Percentiles rank a stretch among this genome's conserved stretches.
phyloP scores from a whole-genome alignment of 23 red algal genomes.

The Chondrus crispus region DNA sequence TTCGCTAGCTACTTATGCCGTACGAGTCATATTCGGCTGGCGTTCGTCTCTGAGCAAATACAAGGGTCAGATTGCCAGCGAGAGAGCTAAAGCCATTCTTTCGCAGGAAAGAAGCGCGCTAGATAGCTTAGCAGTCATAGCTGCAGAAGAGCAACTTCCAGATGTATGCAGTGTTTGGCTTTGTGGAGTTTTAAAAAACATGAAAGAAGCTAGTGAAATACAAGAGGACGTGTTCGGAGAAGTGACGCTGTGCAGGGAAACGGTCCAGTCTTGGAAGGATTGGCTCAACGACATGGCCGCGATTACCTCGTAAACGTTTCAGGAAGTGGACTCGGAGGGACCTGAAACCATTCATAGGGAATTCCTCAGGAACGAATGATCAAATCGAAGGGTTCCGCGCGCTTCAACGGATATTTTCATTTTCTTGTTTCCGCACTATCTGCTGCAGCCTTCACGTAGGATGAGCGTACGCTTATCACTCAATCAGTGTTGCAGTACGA shows the following conservation, averaged over 20 bases:
- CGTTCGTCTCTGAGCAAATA: neutral
- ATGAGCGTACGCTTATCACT: too few relatives aligned
- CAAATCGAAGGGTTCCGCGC: too few relatives aligned
- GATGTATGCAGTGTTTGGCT: constrained; percentile 26
- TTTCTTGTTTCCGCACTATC: too few relatives aligned
- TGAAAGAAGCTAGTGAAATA: neutral
- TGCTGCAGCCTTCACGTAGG: too few relatives aligned
- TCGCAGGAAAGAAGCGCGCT: constrained; percentile 10
- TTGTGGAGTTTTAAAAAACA: neutral
- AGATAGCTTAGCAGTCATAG: neutral
- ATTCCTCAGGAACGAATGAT: too few relatives aligned
- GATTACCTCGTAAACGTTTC: too few relatives aligned
- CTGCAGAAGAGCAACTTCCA: constrained; percentile 28
- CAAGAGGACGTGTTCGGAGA: neutral
- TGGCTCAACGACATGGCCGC: neutral
- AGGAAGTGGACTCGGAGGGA: too few relatives aligned
- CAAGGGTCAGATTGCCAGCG: constrained; percentile 32
- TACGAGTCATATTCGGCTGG: constrained; percentile 36
- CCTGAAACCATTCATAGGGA: too few relatives aligned
- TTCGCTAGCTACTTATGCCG: constrained; percentile 16
- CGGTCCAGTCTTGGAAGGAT: neutral
- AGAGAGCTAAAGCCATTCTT: neutral
- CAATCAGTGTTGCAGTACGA: too few relatives aligned
- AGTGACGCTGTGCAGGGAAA: neutral
- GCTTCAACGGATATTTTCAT: too few relatives aligned